Evolutionary conservation across 768 basidiomycete species (phyloP), one percentile per base, ranked within the genome.

Genomic region (Basidioascus undulatus): DNA sequence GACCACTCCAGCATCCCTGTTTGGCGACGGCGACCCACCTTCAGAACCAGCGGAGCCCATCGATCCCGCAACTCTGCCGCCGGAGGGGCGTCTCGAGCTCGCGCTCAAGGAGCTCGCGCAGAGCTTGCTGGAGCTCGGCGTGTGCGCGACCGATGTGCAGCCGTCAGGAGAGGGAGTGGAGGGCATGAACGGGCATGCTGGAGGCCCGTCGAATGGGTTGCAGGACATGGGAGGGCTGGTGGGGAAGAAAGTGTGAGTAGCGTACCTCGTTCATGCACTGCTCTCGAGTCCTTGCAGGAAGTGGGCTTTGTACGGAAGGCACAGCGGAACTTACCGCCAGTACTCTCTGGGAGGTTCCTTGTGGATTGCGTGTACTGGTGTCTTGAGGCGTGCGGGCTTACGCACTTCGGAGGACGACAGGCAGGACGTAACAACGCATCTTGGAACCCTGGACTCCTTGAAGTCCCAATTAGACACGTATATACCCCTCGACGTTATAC

Each of bases 401-500:
- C n/a, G n/a, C n/a, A n/a, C n/a, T n/a, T n/a, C n/a, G n/a, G n/a
- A n/a, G n/a, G n/a, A n/a, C n/a, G n/a, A n/a, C n/a, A n/a, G n/a
- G 20, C 41, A 46, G 45, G 1, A 37, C 46, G 42, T 13, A 39
- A 36, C 7, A 21, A 44, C 21, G 43, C 35, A 37, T 6, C 39
- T 47, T 30, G 32, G 19, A 2, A 23, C 32, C 5, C 15, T 47
- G 15, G 40, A 44, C n/a, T 19, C 32, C 2, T 33, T 40, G 18
- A 43, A 39, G 37, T 41, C 44, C 26, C 18, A 24, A 1, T 45
- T 43, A 7, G 27, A 45, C 25, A 32, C 45, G 20, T 27, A 30
- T 34, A 47, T 49, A 27, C 49, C 49, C 3, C 31, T 45, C 21
- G 46, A 47, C 18, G 49, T 49, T n/a, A 43, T 49, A 32, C 37